Base-by-base conservation (phyloP, 2,329 filamentous ascomycete species). In the Dactylellina cionopaga region DNA sequence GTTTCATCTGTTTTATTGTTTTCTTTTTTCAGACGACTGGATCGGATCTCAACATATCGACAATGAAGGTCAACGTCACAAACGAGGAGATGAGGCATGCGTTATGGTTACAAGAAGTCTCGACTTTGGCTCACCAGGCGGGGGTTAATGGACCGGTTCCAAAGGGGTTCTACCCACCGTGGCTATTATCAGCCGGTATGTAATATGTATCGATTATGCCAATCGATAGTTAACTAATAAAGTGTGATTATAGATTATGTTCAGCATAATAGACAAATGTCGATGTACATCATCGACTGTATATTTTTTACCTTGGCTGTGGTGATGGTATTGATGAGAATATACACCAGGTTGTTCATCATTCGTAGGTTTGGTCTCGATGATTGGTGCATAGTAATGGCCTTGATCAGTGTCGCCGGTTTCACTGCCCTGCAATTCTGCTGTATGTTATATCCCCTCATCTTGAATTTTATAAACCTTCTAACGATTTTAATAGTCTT, bases 361-460 rank as follows among this genome's bases (percentile, higher is more conserved):
- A 55, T 73, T 24, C 52, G 51, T 25, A 47, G 44, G 22, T 73
- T 73, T 15, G 68, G 68, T 15, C 59, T 65, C 2, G 68, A 73
- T 35, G 68, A 73, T 19, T 73, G 68, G 68, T 62, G 46, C 11
- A 73, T 73, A 11, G 62, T 73, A 10, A 33, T 66, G 44, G 68
- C 68, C 2, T 25, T 73, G 5, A 66, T 73, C 6, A 73, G 68
- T 37, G 62, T 66, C 22, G 62, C 62, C 6, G 59, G 44, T 5
- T 73, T 73, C 35, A 66, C 68, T n/a, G 60, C 68, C n/a, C 29
- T 66, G 22, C 59, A 73, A 25, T 73, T 73, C 27, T 73, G 68
- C 46, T 73, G 68, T 73, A 66, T 37, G 68, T 49, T 35, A n/a
- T n/a, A n/a, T n/a, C n/a, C n/a, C 5, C 15, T 27, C 24, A 15